Conservation (phyloP, 768 basidiomycete species). For the Tremella yokohamensis region DNA sequence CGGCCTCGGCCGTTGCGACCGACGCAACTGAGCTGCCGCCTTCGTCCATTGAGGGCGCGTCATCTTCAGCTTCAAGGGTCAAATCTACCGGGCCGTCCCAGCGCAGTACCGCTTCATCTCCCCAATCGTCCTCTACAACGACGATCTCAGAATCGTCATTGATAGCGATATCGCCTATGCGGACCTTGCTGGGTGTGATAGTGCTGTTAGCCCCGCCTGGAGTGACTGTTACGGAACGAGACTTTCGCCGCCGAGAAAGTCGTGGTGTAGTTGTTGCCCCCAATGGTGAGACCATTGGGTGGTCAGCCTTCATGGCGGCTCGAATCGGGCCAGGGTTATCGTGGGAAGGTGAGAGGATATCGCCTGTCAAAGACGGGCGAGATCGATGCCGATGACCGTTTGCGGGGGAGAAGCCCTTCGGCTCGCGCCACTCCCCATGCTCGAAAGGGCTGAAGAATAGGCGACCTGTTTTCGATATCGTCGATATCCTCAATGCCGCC, state of each 20-base stretch:
- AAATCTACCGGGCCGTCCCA: constrained; percentile 9
- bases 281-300: background rate
- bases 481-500: background rate
- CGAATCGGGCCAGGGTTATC: background rate
- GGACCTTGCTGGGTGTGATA: constrained; percentile 1
- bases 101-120: constrained; percentile 22
- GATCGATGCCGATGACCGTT: background rate
- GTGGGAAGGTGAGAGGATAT: background rate
- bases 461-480: background rate
- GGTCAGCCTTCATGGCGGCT: too few species aligned
- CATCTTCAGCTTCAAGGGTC: constrained; percentile 5
- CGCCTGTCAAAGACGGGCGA: background rate
- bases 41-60: background rate
- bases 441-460: background rate
- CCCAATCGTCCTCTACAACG: constrained; percentile 29
- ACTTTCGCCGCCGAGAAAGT: constrained; percentile 2
- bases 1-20: constrained; percentile 22
- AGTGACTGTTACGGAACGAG: constrained; percentile 6
- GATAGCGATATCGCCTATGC: too few species aligned
- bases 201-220: constrained; percentile 11
- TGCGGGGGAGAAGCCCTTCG: constrained; percentile 3
- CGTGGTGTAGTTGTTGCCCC: background rate
- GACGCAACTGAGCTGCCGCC: constrained; percentile 15
- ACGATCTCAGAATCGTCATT: constrained; percentile 4
- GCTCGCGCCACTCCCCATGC: background rate